Percentiles rank a stretch among this genome's conserved stretches.
These are phyloP conservation scores for Cladosporium sp. DNA, from an alignment of 2,329 filamentous ascomycete species.

Conservation along the genomic window DNA sequence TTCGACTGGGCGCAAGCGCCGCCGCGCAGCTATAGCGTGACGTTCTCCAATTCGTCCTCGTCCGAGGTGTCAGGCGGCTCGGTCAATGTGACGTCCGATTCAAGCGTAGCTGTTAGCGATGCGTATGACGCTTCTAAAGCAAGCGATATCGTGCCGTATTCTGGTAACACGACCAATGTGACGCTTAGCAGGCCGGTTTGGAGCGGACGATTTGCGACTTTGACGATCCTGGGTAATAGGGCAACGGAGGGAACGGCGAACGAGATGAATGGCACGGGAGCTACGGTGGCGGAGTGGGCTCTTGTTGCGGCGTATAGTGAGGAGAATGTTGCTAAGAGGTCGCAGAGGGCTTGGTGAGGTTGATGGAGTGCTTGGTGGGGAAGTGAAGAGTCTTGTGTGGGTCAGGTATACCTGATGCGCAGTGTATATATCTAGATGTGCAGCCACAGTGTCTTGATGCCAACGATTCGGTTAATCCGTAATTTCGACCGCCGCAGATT, in stretches of 20 bases:
- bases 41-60: constrained; percentile 50
- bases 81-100: constrained; percentile 19
- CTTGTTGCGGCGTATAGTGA: constrained; percentile 20
- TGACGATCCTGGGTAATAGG: constrained; percentile 48
- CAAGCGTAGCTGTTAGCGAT: constrained; percentile 36
- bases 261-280: constrained; percentile 37
- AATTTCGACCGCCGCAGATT: no score
- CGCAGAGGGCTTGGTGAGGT: background rate
- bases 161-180: constrained; percentile 44
- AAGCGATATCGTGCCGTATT: constrained; percentile 37
- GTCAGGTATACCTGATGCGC: no score
- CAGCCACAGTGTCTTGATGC: no score
- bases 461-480: no score
- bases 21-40: constrained; percentile 50
- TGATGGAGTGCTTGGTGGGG: background rate
- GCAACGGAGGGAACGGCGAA: constrained; percentile 28
- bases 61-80: constrained; percentile 15
- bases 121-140: constrained; percentile 37
- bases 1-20: constrained; percentile 60
- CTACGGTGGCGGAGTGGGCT: constrained; percentile 50
- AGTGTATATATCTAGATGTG: no score
- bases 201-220: constrained; percentile 42
- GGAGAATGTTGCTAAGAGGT: constrained; percentile 3
- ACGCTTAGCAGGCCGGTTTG: constrained; percentile 36
- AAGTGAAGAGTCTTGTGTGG: background rate